Base-by-base conservation (phyloP, 371 early-diverging fungal genomes). In the Chytridiales sp. region DNA sequence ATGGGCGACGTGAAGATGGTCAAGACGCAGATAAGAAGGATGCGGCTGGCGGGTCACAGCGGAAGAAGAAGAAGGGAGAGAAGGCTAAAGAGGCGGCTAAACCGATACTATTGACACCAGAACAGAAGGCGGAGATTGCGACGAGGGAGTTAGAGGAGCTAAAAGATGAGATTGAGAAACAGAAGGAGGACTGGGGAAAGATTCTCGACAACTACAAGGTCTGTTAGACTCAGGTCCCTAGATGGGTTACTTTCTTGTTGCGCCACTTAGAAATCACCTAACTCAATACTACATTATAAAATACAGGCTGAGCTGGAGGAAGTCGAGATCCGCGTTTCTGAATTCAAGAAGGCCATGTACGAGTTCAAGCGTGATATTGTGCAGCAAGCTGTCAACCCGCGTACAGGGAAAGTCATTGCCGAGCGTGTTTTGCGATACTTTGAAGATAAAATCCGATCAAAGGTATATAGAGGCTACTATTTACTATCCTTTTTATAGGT, bases 401-500 rank as follows among this genome's bases (percentile, higher is more conserved):
- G 79, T 13, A 80, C 83, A 9, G 77, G 75, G 5, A 81, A 82
- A 51, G 74, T 82, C n/a, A 69, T 80, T 17, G 81, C 81, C 8
- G 83, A 82, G 50, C 44, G 75, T 31, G 71, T 82, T 4, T 30
- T 81, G 29, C 56, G 82, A 24, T 82, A 76, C 56, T 74, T 66
- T 70, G 83, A 82, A 49, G 83, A 82, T 47, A 62, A 69, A 49
- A 71, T 82, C 41, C 60, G 80, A 9, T 61, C 64, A 24, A 79
- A 80, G 67, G 79, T 72, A 40, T n/a, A n/a, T n/a, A n/a, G n/a
- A n/a, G n/a, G 15, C 30, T 15, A 9, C 30, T 17, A 15, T 9
- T n/a, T n/a, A n/a, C n/a, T n/a, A n/a, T n/a, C n/a, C n/a, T n/a
- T n/a, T n/a, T n/a, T n/a, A n/a, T n/a, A n/a, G n/a, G n/a, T n/a